These are phyloP conservation scores for Sicyos edulis DNA, from an alignment of 306 rosid species.

Conservation along the genomic window DNA sequence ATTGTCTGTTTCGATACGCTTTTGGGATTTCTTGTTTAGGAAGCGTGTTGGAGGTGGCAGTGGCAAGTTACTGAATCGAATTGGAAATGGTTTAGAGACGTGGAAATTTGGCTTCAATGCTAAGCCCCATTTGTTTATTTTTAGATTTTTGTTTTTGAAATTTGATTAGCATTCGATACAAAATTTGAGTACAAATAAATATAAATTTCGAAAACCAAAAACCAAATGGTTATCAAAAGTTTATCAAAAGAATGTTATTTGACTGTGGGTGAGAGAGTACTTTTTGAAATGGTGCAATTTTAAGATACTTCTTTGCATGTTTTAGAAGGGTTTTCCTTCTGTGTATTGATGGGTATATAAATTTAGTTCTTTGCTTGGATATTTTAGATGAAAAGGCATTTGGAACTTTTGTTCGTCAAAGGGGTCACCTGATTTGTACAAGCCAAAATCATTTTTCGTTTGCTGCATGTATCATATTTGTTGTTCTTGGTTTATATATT, in stretches of 20 bases:
- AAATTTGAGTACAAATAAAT: no score
- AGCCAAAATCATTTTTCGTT: background rate
- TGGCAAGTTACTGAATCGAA: background rate
- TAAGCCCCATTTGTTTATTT: no score
- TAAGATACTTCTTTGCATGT: background rate
- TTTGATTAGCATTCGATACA: no score
- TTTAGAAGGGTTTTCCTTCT: background rate
- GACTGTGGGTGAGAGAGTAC: background rate
- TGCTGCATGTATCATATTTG: background rate
- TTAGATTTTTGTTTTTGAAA: no score
- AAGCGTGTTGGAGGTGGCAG: background rate
- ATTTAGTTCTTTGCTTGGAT: background rate
- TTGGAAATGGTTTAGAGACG: no score
- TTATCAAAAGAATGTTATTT: background rate
- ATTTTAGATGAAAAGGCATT: background rate
- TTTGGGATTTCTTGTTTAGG: background rate
- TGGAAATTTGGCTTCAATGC: background rate
- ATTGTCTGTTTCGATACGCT: no score
- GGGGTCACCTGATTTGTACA: background rate
- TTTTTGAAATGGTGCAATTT: background rate
- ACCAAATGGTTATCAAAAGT: no score
- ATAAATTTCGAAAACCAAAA: no score
- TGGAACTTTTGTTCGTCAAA: background rate
- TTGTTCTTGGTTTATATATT: conserved; percentile 1
- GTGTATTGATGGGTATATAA: background rate